phyloP scores from a whole-genome alignment of 1,139 yeast genomes.

The Zygotorulaspora mrakii region DNA sequence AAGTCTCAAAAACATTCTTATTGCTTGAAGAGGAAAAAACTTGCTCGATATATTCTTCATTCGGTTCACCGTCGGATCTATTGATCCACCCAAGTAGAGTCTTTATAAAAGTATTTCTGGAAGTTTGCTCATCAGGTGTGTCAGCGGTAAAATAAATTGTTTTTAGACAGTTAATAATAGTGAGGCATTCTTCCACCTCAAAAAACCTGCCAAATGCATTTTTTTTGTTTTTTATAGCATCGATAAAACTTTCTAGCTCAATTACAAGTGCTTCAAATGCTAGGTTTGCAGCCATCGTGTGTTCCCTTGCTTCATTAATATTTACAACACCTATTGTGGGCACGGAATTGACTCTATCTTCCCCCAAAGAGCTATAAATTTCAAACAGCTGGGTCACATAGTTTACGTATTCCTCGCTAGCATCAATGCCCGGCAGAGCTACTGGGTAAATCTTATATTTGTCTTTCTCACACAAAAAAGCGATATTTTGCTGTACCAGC shows the following conservation, averaged over 20 bases:
- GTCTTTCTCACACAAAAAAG: slow-evolving; percentile 40
- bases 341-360: slow-evolving; percentile 37
- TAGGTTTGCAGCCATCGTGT: slow-evolving; percentile 35
- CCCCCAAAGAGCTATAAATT: slow-evolving; percentile 39
- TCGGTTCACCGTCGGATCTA: slow-evolving; percentile 59
- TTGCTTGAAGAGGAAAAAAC: slow-evolving; percentile 28
- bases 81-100: slow-evolving; percentile 58
- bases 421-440: slow-evolving; percentile 39
- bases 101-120: slow-evolving; percentile 27
- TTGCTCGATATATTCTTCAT: slow-evolving; percentile 42
- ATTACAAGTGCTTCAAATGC: slow-evolving; percentile 38
- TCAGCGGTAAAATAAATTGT: slow-evolving; percentile 50
- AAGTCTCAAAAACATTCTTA: slow-evolving; percentile 50
- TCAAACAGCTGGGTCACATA: slow-evolving; percentile 42
- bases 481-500: slow-evolving; percentile 40
- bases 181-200: slow-evolving; percentile 47
- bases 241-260: slow-evolving; percentile 38
- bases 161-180: slow-evolving; percentile 55
- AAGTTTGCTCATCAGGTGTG: slow-evolving; percentile 44
- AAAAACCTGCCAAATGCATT: slow-evolving; percentile 30
- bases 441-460: slow-evolving; percentile 40
- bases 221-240: slow-evolving; percentile 24
- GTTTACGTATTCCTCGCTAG: slow-evolving; percentile 38
- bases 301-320: slow-evolving; percentile 35
- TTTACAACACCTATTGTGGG: slow-evolving; percentile 41